These are phyloP conservation scores for Ceratocystis colombiana DNA, from an alignment of 2,329 filamentous ascomycete genomes.

Conservation along the genomic window DNA sequence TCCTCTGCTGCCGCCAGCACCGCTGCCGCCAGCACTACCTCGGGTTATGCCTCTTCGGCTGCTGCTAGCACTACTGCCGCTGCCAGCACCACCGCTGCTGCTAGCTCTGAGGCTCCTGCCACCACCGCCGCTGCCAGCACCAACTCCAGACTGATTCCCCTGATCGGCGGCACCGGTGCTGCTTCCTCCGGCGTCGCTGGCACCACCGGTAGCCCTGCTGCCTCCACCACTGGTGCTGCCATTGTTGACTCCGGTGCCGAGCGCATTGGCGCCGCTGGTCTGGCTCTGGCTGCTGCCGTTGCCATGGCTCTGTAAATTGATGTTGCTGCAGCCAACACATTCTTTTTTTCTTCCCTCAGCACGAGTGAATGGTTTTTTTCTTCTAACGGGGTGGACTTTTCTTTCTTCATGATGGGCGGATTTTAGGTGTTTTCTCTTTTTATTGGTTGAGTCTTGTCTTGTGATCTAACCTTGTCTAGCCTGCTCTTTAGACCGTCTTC, in stretches of 20 bases:
- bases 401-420: conserved; percentile 2
- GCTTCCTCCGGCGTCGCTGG: conserved; percentile 4
- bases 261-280: conserved; percentile 30
- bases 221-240: conserved; percentile 29
- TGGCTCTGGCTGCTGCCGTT: conserved; percentile 31
- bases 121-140: neutral
- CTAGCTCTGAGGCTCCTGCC: neutral
- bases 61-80: neutral
- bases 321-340: neutral
- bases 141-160: neutral
- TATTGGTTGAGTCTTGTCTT: conserved; percentile 5
- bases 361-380: conserved; percentile 5
- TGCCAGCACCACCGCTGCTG: conserved; percentile 7
- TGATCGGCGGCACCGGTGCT: conserved; percentile 4
- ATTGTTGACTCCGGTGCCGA: conserved; percentile 27
- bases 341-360: neutral
- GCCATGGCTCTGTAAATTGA: conserved; percentile 31
- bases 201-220: conserved; percentile 15
- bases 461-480: neutral
- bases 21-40: conserved; percentile 25
- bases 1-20: conserved; percentile 25
- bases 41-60: neutral
- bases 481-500: neutral
- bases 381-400: conserved; percentile 11
- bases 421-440: neutral